phyloP scores from a whole-genome alignment of 768 basidiomycete genomes.

The Pisolithus sp. region DNA sequence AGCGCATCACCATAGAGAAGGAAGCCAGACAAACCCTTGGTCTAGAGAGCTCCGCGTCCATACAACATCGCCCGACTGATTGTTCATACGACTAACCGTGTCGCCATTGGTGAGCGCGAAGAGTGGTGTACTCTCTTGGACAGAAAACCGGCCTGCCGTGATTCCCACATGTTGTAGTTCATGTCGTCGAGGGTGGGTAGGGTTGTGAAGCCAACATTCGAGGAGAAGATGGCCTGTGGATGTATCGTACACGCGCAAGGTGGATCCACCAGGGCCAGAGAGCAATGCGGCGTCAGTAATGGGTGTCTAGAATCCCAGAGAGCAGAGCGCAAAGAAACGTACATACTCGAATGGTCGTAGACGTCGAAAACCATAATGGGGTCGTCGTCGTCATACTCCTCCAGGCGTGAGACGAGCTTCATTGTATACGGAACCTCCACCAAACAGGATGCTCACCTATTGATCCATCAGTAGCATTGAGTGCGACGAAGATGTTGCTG shows the following conservation, averaged over 20 bases:
- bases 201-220: conserved; percentile 56
- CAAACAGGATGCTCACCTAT: conserved; percentile 36
- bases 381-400: conserved; percentile 70
- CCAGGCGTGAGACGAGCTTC: conserved; percentile 53
- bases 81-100: conserved; percentile 46
- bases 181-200: conserved; percentile 35
- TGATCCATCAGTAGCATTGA: conserved; percentile 61
- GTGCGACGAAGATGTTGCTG: conserved; percentile 72
- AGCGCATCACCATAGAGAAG: conserved; percentile 1
- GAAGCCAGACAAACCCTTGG: conserved; percentile 44
- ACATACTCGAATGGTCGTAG: conserved; percentile 50
- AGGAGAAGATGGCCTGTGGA: conserved; percentile 56
- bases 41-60: conserved; percentile 76
- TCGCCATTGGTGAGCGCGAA: conserved; percentile 58
- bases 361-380: conserved; percentile 57
- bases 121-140: conserved; percentile 28
- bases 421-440: not conserved
- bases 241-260: conserved; percentile 60
- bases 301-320: not conserved
- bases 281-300: conserved; percentile 57
- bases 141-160: conserved; percentile 27
- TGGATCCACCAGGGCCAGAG: conserved; percentile 70
- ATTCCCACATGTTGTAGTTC: conserved; percentile 55
- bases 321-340: not conserved
- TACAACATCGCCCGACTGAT: conserved; percentile 42